Percentiles rank a stretch among this genome's conserved stretches.
Evolutionary conservation across 1,284 basidiomycete genomes (phyloP).

Genomic region (Takashimella tepidaria): DNA sequence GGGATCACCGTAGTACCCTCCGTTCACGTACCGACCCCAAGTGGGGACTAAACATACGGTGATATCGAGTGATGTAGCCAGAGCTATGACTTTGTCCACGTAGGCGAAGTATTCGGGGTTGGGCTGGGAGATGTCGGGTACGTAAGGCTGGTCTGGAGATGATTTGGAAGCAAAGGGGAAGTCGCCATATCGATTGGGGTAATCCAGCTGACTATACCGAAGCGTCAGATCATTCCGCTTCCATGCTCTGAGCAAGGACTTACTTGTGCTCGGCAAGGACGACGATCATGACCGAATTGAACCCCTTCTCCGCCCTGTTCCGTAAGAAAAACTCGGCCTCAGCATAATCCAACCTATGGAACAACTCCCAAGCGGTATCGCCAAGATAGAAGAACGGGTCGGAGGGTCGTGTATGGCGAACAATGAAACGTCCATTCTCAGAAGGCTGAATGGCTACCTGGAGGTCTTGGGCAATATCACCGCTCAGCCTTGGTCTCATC

Average conservation of each 20-base stretch:
- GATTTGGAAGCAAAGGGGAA: too few species aligned
- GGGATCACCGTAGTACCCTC: conserved; percentile 2
- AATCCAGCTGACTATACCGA: too few species aligned
- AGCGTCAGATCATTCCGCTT: too few species aligned
- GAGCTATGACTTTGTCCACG: conserved; percentile 5
- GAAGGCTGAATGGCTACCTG: too few species aligned
- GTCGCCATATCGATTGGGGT: too few species aligned
- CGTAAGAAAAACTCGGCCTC: conserved; percentile 3
- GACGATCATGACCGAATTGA: conserved; percentile 4
- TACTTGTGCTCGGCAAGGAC: conserved; percentile 4
- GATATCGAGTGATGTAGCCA: not conserved
- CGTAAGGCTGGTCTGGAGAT: too few species aligned
- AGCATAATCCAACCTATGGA: conserved; percentile 2
- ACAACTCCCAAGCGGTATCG: conserved; percentile 9
- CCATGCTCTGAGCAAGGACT: too few species aligned
- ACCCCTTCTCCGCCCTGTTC: conserved; percentile 1
- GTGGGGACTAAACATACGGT: conserved; percentile 2
- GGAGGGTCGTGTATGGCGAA: too few species aligned
- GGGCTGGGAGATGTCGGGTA: too few species aligned
- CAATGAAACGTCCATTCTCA: too few species aligned
- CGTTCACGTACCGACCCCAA: conserved; percentile 3
- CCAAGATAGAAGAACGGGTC: conserved; percentile 6
- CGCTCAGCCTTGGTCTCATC: too few species aligned
- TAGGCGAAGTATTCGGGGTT: conserved; percentile 10
- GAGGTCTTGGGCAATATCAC: too few species aligned